These are phyloP conservation scores for Fusarium equiseti DNA, from an alignment of 2,329 filamentous ascomycete species.

Conservation along the genomic window DNA sequence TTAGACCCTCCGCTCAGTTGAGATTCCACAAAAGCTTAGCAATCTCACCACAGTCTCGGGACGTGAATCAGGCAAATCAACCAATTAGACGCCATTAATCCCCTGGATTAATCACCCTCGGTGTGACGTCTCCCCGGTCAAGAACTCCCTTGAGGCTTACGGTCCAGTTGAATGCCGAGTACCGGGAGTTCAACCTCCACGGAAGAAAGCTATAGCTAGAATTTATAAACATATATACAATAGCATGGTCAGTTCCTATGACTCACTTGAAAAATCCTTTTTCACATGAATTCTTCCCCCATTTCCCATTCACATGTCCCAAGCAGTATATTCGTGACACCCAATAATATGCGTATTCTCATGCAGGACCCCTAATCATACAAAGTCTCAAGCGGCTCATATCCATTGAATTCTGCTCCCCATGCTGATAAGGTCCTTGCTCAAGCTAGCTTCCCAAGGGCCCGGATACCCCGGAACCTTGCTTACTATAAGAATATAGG, in stretches of 20 bases:
- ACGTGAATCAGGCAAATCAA: conserved; percentile 9
- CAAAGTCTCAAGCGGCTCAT: conserved; percentile 9
- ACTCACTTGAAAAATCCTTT: not conserved
- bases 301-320: not conserved
- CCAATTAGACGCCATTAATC: conserved; percentile 25
- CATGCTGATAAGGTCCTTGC: conserved; percentile 12
- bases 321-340: not conserved
- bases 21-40: conserved; percentile 31
- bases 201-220: not conserved
- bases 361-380: not conserved
- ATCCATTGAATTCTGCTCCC: conserved; percentile 8
- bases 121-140: conserved; percentile 30
- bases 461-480: conserved; percentile 37
- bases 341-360: not conserved
- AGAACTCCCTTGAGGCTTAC: not conserved
- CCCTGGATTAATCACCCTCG: conserved; percentile 44
- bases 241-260: not conserved
- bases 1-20: not conserved
- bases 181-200: conserved; percentile 3
- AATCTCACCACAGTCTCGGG: conserved; percentile 33
- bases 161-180: conserved; percentile 14
- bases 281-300: not conserved
- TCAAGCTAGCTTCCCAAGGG: conserved; percentile 2
- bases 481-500: conserved; percentile 31
- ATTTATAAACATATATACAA: not conserved